Base-by-base conservation (phyloP, 2,329 filamentous ascomycete species). In the Alternaria arbusti region DNA sequence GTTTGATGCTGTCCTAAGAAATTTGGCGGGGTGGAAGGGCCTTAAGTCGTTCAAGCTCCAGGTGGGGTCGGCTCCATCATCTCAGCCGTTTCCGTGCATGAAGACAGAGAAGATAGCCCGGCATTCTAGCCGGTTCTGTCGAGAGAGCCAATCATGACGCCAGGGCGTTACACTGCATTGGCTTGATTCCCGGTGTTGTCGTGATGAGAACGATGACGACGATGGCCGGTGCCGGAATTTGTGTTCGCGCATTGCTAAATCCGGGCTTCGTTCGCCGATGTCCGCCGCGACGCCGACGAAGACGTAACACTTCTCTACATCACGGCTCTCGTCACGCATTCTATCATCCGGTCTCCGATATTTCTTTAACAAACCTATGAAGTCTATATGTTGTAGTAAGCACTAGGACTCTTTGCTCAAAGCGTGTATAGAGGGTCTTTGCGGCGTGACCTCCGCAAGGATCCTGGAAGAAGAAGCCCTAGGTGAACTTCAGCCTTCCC, bases 141-240 rank as follows among this genome's bases (percentile, higher is more conserved):
- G 15, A 12, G 9, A 15, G 54, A 32, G 36, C 56, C 60, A 63
- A 63, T 63, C 56, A 63, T 49, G 6, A 25, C 20, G 20, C n/a
- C 43, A 23, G 32, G 5, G 28, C 11, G 17, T 10, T 26, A 11
- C 12, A 40, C 57, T 23, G 36, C 47, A 44, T 51, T 15, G 40
- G n/a, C 6, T 49, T 40, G 47, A 12, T 15, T 54, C 17, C 44
- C 56, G 10, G n/a, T 40, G 17, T 50, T 44, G 25, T 54, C 32
- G 44, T 36, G 44, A 1, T n/a, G 30, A 40, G 20, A 10, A 50
- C 23, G 13, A 45, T 28, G 50, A 59, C 45, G 60, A 59, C 43
- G 59, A 61, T 58, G 20, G 17, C 47, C 25, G 17, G 22, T 12
- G 11, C 28, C 59, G 59, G 59, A 54, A 8, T 52, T 59, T 47